phyloP scores from a whole-genome alignment of 768 basidiomycete species.

The Pisolithus sp. region DNA sequence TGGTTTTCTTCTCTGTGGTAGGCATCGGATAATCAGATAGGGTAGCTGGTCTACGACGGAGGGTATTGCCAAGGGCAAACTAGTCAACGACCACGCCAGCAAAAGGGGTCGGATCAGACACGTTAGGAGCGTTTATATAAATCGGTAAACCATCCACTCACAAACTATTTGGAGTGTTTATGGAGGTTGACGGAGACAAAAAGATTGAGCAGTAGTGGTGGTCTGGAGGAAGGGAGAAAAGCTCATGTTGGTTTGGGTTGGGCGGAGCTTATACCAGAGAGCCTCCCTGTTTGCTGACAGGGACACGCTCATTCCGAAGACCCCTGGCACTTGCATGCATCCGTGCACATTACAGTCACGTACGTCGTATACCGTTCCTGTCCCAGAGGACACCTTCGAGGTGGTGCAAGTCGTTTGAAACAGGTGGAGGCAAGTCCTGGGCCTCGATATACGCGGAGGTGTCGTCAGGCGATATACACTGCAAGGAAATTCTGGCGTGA shows the following conservation, averaged over 20 bases:
- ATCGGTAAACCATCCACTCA: background rate
- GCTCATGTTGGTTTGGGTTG: slow-evolving; percentile 44
- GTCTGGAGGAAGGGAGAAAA: slow-evolving; percentile 37
- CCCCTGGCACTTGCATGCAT: slow-evolving; percentile 9
- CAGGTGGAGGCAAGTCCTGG: background rate
- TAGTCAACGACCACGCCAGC: slow-evolving; percentile 22
- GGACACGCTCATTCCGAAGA: slow-evolving; percentile 6
- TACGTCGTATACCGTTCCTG: too few relatives aligned
- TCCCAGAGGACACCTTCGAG: too few relatives aligned
- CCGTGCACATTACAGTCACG: too few relatives aligned
- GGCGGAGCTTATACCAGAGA: slow-evolving; percentile 53
- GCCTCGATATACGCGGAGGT: too few relatives aligned
- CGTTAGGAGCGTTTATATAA: slow-evolving; percentile 7
- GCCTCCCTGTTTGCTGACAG: slow-evolving; percentile 12
- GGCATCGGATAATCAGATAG: slow-evolving; percentile 32
- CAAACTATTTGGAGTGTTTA: slow-evolving; percentile 11
- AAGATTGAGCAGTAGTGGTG: slow-evolving; percentile 26
- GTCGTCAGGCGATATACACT: too few relatives aligned
- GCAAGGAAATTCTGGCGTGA: slow-evolving; percentile 3
- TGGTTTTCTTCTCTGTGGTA: slow-evolving; percentile 30
- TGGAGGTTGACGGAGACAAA: slow-evolving; percentile 5
- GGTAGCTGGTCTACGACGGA: slow-evolving; percentile 7
- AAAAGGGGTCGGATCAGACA: slow-evolving; percentile 22
- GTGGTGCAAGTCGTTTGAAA: too few relatives aligned
- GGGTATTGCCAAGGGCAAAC: slow-evolving; percentile 10